These are phyloP conservation scores for Calonectria pteridis DNA, from an alignment of 2,329 filamentous ascomycete genomes.

Conservation along the genomic window DNA sequence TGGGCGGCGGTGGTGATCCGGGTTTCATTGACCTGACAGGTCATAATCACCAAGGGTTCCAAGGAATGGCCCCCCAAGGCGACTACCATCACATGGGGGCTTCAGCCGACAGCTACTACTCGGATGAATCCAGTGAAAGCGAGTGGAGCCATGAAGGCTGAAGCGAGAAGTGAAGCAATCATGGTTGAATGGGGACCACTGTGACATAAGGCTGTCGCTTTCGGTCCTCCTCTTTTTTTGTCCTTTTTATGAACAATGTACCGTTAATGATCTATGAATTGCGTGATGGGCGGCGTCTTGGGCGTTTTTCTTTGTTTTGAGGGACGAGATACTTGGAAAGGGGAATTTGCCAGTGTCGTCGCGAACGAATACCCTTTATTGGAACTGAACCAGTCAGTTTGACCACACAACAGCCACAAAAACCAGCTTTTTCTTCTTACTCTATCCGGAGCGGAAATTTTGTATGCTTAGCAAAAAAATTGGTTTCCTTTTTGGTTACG, in stretches of 20 bases:
- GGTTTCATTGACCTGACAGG: conserved; percentile 41
- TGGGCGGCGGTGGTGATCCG: conserved; percentile 28
- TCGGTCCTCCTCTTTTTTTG: background rate
- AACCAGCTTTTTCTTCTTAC: conserved; percentile 15
- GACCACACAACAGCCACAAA: background rate
- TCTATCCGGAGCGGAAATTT: background rate
- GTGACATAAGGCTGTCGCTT: background rate
- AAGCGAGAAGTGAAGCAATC: background rate
- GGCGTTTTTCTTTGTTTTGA: conserved; percentile 26
- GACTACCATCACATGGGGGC: conserved; percentile 16
- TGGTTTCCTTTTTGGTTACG: background rate
- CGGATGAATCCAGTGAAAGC: conserved; percentile 1
- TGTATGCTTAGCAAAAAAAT: conserved; percentile 1
- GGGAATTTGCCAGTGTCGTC: conserved; percentile 24
- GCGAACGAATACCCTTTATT: conserved; percentile 2
- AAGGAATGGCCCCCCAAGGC: conserved; percentile 12
- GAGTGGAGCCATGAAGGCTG: background rate
- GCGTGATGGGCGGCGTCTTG: conserved; percentile 26
- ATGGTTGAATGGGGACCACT: background rate
- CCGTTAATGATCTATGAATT: conserved; percentile 27
- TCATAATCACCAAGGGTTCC: conserved; percentile 34
- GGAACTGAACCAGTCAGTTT: conserved; percentile 24
- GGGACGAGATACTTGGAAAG: background rate
- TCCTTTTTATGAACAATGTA: conserved; percentile 26
- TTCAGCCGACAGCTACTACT: conserved; percentile 26